phyloP scores from a whole-genome alignment of 1,284 basidiomycete genomes.

The Stygiomarasmius scandens region DNA sequence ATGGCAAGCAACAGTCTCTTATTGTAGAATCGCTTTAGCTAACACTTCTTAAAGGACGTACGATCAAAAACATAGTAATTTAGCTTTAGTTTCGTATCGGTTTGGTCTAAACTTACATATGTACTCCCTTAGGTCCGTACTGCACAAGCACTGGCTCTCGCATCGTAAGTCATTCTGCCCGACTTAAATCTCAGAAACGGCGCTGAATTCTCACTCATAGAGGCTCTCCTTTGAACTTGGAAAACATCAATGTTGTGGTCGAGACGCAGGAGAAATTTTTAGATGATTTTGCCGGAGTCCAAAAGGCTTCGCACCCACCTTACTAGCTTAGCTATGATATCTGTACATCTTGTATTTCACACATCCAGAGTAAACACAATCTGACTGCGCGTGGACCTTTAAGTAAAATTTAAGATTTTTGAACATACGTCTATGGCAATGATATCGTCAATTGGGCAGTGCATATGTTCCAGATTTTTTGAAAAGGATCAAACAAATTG shows the following conservation, averaged over 20 bases:
- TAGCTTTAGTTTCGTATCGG: not conserved
- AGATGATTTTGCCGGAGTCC: conserved; percentile 11
- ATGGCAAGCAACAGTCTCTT: conserved; percentile 4
- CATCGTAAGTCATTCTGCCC: conserved; percentile 8
- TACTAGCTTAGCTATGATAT: too few relatives aligned
- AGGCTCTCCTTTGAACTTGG: not conserved
- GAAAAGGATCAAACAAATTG: too few relatives aligned
- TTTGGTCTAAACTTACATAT: not conserved
- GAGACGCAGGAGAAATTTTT: conserved; percentile 16
- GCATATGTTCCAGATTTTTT: too few relatives aligned
- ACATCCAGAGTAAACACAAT: too few relatives aligned
- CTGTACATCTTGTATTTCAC: too few relatives aligned
- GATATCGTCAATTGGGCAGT: too few relatives aligned
- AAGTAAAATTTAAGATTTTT: too few relatives aligned
- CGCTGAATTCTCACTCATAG: not conserved
- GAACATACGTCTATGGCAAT: too few relatives aligned
- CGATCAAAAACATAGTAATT: conserved; percentile 16
- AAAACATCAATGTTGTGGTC: conserved; percentile 15
- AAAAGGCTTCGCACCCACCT: too few relatives aligned
- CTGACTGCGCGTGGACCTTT: too few relatives aligned
- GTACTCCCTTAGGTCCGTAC: conserved; percentile 10
- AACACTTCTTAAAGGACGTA: conserved; percentile 6
- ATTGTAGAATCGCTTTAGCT: not conserved
- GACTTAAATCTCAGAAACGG: not conserved
- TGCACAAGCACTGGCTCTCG: conserved; percentile 13